Evolutionary conservation across 805 yeast species (phyloP).

Genomic region (Wickerhamomyces ciferrii): DNA sequence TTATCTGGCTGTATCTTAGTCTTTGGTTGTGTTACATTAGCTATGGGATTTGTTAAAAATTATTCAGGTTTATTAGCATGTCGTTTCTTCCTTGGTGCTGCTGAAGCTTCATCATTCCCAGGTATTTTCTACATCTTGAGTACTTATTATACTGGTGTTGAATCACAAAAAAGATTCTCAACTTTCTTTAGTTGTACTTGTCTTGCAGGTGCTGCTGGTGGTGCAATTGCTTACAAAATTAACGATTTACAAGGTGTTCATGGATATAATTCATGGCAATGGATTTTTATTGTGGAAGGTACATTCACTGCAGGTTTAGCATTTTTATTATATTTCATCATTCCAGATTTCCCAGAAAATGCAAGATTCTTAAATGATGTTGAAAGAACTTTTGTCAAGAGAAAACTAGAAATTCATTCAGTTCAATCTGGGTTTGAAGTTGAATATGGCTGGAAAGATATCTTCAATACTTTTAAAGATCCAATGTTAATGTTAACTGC

Average conservation of each 20-base stretch:
- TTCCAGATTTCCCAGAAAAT: slow-evolving; percentile 39
- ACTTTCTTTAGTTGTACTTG: slow-evolving; percentile 47
- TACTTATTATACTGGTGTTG: slow-evolving; percentile 42
- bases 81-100: slow-evolving; percentile 46
- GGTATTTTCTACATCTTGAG: slow-evolving; percentile 43
- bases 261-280: slow-evolving; percentile 42
- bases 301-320: slow-evolving; percentile 35
- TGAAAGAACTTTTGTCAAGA: slow-evolving; percentile 32
- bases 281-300: slow-evolving; percentile 49
- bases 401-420: slow-evolving; percentile 31
- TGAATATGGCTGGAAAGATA: slow-evolving; percentile 26
- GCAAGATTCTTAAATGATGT: slow-evolving; percentile 33
- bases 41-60: slow-evolving; percentile 35
- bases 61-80: slow-evolving; percentile 43
- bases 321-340: slow-evolving; percentile 26
- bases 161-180: slow-evolving; percentile 42
- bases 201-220: slow-evolving; percentile 52
- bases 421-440: slow-evolving; percentile 32
- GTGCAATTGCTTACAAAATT: slow-evolving; percentile 44
- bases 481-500: slow-evolving; percentile 45
- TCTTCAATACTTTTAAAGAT: slow-evolving; percentile 41
- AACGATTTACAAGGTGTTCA: slow-evolving; percentile 39
- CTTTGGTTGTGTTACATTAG: slow-evolving; percentile 38
- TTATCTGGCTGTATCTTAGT: slow-evolving; percentile 26
- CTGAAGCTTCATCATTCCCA: slow-evolving; percentile 50